These are phyloP conservation scores for Candida pseudoviswanathii DNA, from an alignment of 1,139 yeast genomes.

Conservation along the genomic window DNA sequence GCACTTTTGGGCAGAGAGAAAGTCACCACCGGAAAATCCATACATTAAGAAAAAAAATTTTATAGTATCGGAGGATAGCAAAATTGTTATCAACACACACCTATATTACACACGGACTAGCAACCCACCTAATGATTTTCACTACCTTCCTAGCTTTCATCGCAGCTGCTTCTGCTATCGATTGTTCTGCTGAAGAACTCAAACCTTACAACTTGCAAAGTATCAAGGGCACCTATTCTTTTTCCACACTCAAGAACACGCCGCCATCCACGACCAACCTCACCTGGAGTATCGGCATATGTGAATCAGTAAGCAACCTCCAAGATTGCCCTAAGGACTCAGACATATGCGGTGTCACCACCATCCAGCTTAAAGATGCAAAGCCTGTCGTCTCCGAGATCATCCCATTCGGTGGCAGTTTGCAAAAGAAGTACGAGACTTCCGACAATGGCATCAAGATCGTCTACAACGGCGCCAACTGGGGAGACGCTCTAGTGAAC, in stretches of 20 bases:
- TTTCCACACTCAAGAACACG: slow-evolving; percentile 49
- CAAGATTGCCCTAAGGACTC: slow-evolving; percentile 66
- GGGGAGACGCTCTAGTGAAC: slow-evolving; percentile 66
- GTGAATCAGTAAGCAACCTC: slow-evolving; percentile 50
- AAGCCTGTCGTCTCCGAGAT: slow-evolving; percentile 52
- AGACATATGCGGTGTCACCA: slow-evolving; percentile 69
- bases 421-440: slow-evolving; percentile 31
- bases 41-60: background rate
- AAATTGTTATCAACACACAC: background rate
- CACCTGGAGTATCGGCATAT: slow-evolving; percentile 73
- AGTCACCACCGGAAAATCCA: no score
- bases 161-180: slow-evolving; percentile 30
- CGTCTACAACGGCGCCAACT: slow-evolving; percentile 55
- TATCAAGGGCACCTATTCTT: slow-evolving; percentile 51
- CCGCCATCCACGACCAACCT: slow-evolving; percentile 74
- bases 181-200: slow-evolving; percentile 47
- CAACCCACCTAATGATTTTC: background rate
- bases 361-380: slow-evolving; percentile 48
- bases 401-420: slow-evolving; percentile 47
- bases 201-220: slow-evolving; percentile 44
- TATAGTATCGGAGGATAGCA: background rate
- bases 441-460: slow-evolving; percentile 47
- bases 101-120: background rate
- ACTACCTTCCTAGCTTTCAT: slow-evolving; percentile 8
- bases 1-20: no score